Evolutionary conservation across 306 rosid genomes (phyloP).

Genomic region (Vigna reflexopilosa): DNA sequence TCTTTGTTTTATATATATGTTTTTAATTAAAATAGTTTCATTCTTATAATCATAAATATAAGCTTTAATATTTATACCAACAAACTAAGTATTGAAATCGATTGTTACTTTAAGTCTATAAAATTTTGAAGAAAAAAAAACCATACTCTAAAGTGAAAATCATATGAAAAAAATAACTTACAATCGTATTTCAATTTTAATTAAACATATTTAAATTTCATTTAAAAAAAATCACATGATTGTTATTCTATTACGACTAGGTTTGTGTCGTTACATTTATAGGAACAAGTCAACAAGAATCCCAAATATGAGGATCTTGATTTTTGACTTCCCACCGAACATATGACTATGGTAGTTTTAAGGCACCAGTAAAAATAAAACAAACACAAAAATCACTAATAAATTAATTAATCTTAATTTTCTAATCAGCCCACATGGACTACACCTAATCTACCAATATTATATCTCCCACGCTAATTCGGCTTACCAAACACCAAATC

Average conservation of each 20-base stretch:
- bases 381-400: neutral
- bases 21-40: too few species aligned
- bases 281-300: constrained; percentile 24
- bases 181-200: too few species aligned
- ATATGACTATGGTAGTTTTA: neutral
- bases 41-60: too few species aligned
- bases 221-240: neutral
- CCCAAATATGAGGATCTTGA: constrained; percentile 44
- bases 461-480: constrained; percentile 25
- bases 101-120: too few species aligned
- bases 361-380: neutral
- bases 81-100: too few species aligned
- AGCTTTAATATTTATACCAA: too few species aligned
- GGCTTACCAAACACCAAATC: constrained; percentile 48
- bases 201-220: too few species aligned
- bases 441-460: constrained; percentile 43
- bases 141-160: too few species aligned
- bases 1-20: too few species aligned
- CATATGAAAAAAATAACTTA: too few species aligned
- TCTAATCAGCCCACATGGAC: constrained; percentile 43
- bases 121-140: too few species aligned
- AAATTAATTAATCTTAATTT: constrained; percentile 13
- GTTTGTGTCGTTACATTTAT: neutral
- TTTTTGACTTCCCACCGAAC: constrained; percentile 10
- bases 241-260: neutral